These are phyloP conservation scores for Aspergillus alliaceus DNA, from an alignment of 2,329 filamentous ascomycete genomes.

Conservation along the genomic window DNA sequence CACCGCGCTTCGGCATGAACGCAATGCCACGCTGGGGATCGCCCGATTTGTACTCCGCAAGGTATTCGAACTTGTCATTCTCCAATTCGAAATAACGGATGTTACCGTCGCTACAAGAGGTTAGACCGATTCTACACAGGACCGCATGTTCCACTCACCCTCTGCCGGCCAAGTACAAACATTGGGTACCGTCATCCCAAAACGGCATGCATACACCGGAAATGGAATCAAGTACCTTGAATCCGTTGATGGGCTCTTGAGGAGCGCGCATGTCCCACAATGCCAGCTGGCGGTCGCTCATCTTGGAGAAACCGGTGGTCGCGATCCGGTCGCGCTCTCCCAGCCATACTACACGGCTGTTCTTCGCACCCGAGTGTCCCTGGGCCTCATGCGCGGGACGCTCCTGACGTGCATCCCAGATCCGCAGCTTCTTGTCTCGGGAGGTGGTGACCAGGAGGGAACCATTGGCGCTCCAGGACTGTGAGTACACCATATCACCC, in stretches of 20 bases:
- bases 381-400: slow-evolving; percentile 78
- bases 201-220: slow-evolving; percentile 99
- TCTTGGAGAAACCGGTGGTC: slow-evolving; percentile 94
- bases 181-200: slow-evolving; percentile 97
- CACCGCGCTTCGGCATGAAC: slow-evolving; percentile 90
- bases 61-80: slow-evolving; percentile 97
- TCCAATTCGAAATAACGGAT: slow-evolving; percentile 99
- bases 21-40: slow-evolving; percentile 94
- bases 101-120: slow-evolving; percentile 75
- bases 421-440: slow-evolving; percentile 94
- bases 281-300: slow-evolving; percentile 96
- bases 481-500: slow-evolving; percentile 87
- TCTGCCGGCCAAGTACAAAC: slow-evolving; percentile 94
- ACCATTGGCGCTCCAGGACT: slow-evolving; percentile 93
- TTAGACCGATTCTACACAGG: slow-evolving; percentile 9
- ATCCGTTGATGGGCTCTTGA: slow-evolving; percentile 80
- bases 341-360: slow-evolving; percentile 95
- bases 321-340: slow-evolving; percentile 95
- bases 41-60: slow-evolving; percentile 95
- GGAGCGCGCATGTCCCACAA: slow-evolving; percentile 89
- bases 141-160: slow-evolving; percentile 60
- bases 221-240: slow-evolving; percentile 88
- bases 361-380: slow-evolving; percentile 93
- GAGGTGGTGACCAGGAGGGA: slow-evolving; percentile 87
- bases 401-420: slow-evolving; percentile 97